Base-by-base conservation (phyloP, 768 basidiomycete species). In the Tulasnella sp. region DNA sequence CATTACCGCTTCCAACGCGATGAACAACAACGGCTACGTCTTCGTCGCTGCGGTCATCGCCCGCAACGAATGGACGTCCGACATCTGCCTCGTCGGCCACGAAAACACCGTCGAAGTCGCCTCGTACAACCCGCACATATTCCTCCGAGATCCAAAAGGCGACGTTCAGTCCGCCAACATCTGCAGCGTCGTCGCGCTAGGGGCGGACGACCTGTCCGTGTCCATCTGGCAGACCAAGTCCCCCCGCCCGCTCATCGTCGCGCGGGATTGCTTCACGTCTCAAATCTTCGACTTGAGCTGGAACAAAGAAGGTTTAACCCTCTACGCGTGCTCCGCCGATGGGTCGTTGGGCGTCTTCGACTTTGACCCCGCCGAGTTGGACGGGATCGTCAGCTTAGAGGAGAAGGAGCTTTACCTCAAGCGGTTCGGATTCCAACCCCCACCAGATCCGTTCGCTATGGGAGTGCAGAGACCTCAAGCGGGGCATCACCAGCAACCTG, bases 1-100 rank as follows among this genome's bases (percentile, higher is more conserved):
- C 78, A 94, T 99, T 73, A 97, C 95, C 4, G 93, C 95, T 0
- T 96, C 96, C 0, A 98, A 98, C 77, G 94, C 95, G 1, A 98
- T 95, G 67, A 98, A 98, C 79, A 93, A 92, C 76, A 89, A 90
- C 75, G 95, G 95, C 22, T 95, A 94, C 72, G 95, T 98, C 6
- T 99, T 98, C 79, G 96, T 98, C 59, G 97, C 96, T 2, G 93
- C 95, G 7, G 94, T 98, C 29, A 95, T 99, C 74, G 90, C 91
- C 0, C 85, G 95, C 37, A 90, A 89, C 63, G 85, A 89, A 12
- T 98, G 95, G 94, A 89, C 89, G 3, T 90, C 91, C 5, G 92
- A 96, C 74, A 94, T 95, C 65, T 95, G 92, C 74, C 84, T 99
- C 41, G 95, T 99, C 42, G 97, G 97, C 0, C 97, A 99, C 77